Conservation (phyloP, 75 land plant species). For the Cryptomeria japonica region DNA sequence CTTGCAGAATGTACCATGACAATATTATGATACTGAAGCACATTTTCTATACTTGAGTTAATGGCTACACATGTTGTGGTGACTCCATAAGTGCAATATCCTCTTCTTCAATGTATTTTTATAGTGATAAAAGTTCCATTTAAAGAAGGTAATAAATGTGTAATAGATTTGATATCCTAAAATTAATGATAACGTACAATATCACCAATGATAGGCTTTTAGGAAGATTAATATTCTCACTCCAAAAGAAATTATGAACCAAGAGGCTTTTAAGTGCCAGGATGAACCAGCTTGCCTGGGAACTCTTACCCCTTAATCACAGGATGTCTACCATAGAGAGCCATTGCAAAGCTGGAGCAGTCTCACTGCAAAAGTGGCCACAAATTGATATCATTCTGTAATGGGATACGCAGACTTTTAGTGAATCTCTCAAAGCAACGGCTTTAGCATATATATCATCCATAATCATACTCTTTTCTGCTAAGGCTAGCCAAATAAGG, state of each 20-base stretch:
- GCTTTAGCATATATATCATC: neutral
- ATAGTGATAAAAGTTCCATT: neutral
- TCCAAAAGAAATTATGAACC: neutral
- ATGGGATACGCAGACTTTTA: neutral
- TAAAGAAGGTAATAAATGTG: neutral
- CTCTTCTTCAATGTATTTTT: neutral
- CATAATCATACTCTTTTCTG: neutral
- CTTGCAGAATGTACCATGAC: neutral
- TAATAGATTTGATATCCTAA: neutral
- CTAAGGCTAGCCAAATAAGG: neutral
- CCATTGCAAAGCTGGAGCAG: neutral
- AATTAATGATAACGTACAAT: neutral
- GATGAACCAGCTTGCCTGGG: neutral
- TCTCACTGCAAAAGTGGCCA: neutral
- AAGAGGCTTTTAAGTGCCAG: neutral
- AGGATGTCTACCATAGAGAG: neutral
- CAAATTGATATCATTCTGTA: neutral
- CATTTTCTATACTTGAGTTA: neutral
- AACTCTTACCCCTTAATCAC: neutral
- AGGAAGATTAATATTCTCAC: neutral
- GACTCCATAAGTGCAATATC: neutral
- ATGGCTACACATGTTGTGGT: neutral
- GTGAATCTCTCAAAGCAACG: neutral
- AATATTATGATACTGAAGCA: neutral
- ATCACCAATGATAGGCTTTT: neutral